A percentile compares a stretch with the other conserved stretches of the same genome.
Evolutionary conservation across 2,329 filamentous ascomycete species (phyloP).

Genomic region (Colletotrichum incanum): DNA sequence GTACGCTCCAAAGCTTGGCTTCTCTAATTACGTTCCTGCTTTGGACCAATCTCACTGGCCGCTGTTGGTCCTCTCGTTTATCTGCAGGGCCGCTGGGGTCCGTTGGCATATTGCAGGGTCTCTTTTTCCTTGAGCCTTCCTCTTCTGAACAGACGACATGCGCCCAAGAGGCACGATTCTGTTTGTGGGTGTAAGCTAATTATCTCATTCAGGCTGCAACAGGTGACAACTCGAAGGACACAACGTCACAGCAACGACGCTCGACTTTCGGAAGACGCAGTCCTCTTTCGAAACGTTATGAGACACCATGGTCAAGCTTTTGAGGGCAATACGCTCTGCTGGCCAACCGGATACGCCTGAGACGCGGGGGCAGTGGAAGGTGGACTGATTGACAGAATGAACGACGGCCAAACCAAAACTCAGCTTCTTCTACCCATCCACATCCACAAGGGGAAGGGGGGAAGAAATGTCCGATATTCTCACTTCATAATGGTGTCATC

Average conservation of each 20-base stretch:
- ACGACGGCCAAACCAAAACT: constrained; percentile 15
- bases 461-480: constrained; percentile 21
- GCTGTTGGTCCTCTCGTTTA: constrained; percentile 33
- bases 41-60: constrained; percentile 22
- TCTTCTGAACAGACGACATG: constrained; percentile 27
- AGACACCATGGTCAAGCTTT: constrained; percentile 34
- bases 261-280: neutral
- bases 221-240: neutral
- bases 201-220: neutral
- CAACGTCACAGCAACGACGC: constrained; percentile 7
- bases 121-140: constrained; percentile 21
- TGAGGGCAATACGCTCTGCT: constrained; percentile 22
- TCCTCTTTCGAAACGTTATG: constrained; percentile 34
- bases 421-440: constrained; percentile 9
- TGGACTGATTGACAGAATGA: constrained; percentile 22
- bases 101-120: neutral
- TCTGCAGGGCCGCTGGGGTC: constrained; percentile 28
- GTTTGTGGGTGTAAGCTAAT: neutral
- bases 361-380: neutral
- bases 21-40: constrained; percentile 11
- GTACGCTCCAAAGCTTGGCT: constrained; percentile 33
- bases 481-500: constrained; percentile 32
- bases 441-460: neutral
- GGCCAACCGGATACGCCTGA: constrained; percentile 25
- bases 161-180: constrained; percentile 5